These are phyloP conservation scores for Colletotrichum paranaense DNA, from an alignment of 2,329 filamentous ascomycete genomes.

Conservation along the genomic window DNA sequence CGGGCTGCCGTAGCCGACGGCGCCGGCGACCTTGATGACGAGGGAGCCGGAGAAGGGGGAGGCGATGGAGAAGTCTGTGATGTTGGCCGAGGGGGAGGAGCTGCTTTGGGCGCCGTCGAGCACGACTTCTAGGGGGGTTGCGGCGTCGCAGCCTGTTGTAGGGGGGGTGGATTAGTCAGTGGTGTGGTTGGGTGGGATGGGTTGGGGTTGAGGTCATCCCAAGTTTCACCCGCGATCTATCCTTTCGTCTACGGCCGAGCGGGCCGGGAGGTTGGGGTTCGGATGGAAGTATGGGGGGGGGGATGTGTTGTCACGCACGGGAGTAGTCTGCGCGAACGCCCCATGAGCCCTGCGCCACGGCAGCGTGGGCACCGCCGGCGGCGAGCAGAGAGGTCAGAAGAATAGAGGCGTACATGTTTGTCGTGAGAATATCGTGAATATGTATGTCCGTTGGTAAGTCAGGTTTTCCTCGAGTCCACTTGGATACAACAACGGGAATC, in stretches of 20 bases:
- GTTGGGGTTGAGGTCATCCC: neutral
- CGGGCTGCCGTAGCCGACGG: neutral
- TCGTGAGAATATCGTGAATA: neutral
- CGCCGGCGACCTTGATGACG: conserved; percentile 15
- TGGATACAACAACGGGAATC: neutral
- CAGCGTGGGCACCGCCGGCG: neutral
- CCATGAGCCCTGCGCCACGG: conserved; percentile 6
- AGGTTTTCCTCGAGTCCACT: neutral
- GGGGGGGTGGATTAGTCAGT: neutral
- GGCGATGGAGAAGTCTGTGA: conserved; percentile 13
- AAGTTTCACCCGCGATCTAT: neutral
- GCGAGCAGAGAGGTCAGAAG: conserved; percentile 4
- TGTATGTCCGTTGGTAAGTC: neutral
- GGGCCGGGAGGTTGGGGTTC: neutral
- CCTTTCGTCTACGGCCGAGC: too few relatives aligned
- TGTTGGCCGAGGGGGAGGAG: neutral
- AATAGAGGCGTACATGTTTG: neutral
- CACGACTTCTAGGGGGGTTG: conserved; percentile 6
- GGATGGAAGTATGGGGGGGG: neutral
- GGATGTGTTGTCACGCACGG: neutral
- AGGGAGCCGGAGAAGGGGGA: conserved; percentile 8
- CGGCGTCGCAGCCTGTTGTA: conserved; percentile 1
- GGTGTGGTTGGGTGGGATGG: neutral
- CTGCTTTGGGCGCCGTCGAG: neutral
- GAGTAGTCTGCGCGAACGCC: conserved; percentile 10